These are phyloP conservation scores for Scutellaria galericulata DNA, from an alignment of 257 asterid species.

Conservation along the genomic window DNA sequence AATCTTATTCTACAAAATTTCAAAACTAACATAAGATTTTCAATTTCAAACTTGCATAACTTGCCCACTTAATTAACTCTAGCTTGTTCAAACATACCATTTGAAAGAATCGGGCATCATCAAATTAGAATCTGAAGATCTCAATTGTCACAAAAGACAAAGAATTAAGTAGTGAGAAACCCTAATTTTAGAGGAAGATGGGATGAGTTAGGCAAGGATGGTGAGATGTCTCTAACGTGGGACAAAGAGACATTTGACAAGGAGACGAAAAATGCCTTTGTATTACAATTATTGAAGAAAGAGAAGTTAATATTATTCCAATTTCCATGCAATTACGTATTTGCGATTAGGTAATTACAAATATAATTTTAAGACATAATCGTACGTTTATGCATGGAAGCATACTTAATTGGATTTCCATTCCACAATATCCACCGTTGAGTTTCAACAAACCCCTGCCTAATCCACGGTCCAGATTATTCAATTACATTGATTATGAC, in stretches of 20 bases:
- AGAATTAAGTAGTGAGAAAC: neutral
- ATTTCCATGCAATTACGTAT: constrained; percentile 45
- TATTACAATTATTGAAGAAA: constrained; percentile 43
- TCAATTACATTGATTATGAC: constrained; percentile 20
- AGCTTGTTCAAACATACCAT: too few species aligned
- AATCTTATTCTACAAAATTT: too few species aligned
- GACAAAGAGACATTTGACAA: constrained; percentile 55
- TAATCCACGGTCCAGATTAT: constrained; percentile 39
- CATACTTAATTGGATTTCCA: constrained; percentile 39
- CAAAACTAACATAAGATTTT: too few species aligned
- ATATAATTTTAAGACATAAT: constrained; percentile 12
- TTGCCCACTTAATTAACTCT: too few species aligned
- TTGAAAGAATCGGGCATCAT: too few species aligned
- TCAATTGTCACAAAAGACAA: neutral
- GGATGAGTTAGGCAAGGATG: constrained; percentile 39
- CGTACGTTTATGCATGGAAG: constrained; percentile 40
- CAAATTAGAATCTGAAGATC: neutral
- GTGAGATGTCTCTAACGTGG: constrained; percentile 89
- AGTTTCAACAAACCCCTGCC: constrained; percentile 47
- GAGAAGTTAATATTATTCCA: constrained; percentile 29
- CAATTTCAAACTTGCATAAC: too few species aligned
- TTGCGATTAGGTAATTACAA: constrained; percentile 38
- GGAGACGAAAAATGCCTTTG: constrained; percentile 57
- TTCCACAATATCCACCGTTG: constrained; percentile 33
- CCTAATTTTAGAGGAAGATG: constrained; percentile 11